Evolutionary conservation across 2,329 filamentous ascomycete genomes (phyloP).

Genomic region (Gaeumannomyces tritici): DNA sequence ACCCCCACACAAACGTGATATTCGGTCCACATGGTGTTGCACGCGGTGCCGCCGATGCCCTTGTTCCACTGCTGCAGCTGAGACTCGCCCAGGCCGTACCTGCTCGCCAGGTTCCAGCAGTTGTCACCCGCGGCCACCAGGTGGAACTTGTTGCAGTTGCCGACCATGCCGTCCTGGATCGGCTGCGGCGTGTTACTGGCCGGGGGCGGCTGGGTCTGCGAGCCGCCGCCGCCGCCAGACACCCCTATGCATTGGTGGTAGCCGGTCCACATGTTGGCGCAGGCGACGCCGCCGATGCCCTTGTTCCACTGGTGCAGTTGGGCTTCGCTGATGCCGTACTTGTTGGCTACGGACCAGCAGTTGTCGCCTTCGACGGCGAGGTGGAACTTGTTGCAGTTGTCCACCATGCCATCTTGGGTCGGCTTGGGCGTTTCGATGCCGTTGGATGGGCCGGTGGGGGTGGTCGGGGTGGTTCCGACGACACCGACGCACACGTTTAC

Average conservation of each 20-base stretch:
- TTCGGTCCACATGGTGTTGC: conserved; percentile 6
- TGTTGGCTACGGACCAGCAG: conserved; percentile 1
- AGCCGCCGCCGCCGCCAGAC: too few relatives aligned
- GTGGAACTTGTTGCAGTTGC: conserved; percentile 6
- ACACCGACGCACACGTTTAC: too few relatives aligned
- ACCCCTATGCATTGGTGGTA: conserved; percentile 12
- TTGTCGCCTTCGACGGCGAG: conserved; percentile 1
- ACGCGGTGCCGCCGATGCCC: conserved; percentile 1
- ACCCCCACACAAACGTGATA: conserved; percentile 12
- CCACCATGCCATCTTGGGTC: conserved; percentile 3
- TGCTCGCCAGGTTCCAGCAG: conserved; percentile 2
- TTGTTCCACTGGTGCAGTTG: conserved; percentile 6
- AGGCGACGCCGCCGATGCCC: conserved; percentile 1
- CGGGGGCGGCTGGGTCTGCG: too few relatives aligned
- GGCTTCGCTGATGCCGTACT: neutral
- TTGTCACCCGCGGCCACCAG: conserved; percentile 3
- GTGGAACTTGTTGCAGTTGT: conserved; percentile 5
- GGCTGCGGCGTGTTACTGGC: conserved; percentile 4
- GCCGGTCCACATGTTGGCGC: conserved; percentile 6
- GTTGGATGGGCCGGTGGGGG: neutral
- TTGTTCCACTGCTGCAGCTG: conserved; percentile 7
- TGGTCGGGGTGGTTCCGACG: too few relatives aligned
- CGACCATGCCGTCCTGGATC: conserved; percentile 5
- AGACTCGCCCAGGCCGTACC: neutral
- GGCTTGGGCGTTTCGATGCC: neutral